Percentiles rank a stretch among this genome's conserved stretches.
These are phyloP conservation scores for Nicotiana tomentosiformis DNA, from an alignment of 257 asterid genomes.

Conservation along the genomic window DNA sequence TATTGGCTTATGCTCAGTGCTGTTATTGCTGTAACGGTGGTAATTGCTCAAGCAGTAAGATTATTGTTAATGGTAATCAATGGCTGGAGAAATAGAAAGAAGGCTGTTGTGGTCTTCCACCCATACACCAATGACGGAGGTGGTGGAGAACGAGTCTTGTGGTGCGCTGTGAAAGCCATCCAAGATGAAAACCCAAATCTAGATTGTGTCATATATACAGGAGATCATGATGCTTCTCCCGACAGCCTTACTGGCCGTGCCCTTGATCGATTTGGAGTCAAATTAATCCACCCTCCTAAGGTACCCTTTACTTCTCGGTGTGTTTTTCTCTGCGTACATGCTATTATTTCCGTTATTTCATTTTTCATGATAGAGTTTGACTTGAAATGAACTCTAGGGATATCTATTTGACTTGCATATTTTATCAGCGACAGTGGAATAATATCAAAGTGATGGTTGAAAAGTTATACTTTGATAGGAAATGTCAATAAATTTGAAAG, in stretches of 20 bases:
- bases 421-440: not conserved
- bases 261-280: slow-evolving; percentile 79
- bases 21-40: not conserved
- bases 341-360: not conserved
- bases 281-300: slow-evolving; percentile 54
- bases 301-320: slow-evolving; percentile 20
- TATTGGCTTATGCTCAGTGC: not conserved
- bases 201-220: slow-evolving; percentile 72
- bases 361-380: not conserved
- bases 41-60: slow-evolving; percentile 5
- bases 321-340: not conserved
- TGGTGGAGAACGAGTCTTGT: slow-evolving; percentile 92
- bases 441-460: not conserved
- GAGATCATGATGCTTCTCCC: slow-evolving; percentile 84
- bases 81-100: slow-evolving; percentile 40
- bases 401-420: not conserved
- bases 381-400: not conserved
- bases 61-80: slow-evolving; percentile 13
- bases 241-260: slow-evolving; percentile 63
- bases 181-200: slow-evolving; percentile 78
- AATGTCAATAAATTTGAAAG: not conserved
- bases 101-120: slow-evolving; percentile 71
- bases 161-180: slow-evolving; percentile 95
- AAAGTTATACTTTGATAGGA: not conserved
- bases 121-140: slow-evolving; percentile 97